These are phyloP conservation scores for Zygotorulaspora sp. DNA, from an alignment of 805 yeast species.

Conservation along the genomic window DNA sequence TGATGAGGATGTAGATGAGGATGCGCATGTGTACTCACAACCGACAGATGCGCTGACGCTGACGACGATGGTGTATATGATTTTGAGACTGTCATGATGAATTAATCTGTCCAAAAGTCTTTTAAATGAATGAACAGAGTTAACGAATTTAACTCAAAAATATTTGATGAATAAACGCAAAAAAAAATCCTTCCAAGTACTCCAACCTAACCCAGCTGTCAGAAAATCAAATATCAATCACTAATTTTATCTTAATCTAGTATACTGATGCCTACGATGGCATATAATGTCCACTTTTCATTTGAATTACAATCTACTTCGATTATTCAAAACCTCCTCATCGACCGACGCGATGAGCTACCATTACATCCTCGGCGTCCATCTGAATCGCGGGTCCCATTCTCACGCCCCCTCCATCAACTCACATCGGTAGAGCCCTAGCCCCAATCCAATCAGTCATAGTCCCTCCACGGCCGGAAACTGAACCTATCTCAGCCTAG, in stretches of 20 bases:
- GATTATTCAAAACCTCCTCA: not conserved
- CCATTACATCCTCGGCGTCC: slow-evolving; percentile 4
- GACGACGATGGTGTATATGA: slow-evolving; percentile 17
- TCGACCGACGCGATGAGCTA: slow-evolving; percentile 2
- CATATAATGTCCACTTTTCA: not conserved
- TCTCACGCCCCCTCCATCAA: not conserved
- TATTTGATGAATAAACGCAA: not conserved
- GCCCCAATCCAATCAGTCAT: not conserved
- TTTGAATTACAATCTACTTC: not conserved
- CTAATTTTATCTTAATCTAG: no score
- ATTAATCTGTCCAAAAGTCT: not conserved
- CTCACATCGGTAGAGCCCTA: not conserved
- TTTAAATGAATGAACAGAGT: not conserved
- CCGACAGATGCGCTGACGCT: slow-evolving; percentile 16
- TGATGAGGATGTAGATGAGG: slow-evolving; percentile 24
- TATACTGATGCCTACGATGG: no score
- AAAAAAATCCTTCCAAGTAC: no score
- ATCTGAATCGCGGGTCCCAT: not conserved
- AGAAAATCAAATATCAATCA: no score
- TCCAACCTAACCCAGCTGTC: no score
- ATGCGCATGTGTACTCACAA: slow-evolving; percentile 22
- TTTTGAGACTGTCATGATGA: slow-evolving; percentile 20
- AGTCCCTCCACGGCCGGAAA: not conserved
- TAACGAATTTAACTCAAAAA: not conserved
- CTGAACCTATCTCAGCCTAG: not conserved